Conservation (phyloP, 2,329 filamentous ascomycete species). For the Cytospora mali region DNA sequence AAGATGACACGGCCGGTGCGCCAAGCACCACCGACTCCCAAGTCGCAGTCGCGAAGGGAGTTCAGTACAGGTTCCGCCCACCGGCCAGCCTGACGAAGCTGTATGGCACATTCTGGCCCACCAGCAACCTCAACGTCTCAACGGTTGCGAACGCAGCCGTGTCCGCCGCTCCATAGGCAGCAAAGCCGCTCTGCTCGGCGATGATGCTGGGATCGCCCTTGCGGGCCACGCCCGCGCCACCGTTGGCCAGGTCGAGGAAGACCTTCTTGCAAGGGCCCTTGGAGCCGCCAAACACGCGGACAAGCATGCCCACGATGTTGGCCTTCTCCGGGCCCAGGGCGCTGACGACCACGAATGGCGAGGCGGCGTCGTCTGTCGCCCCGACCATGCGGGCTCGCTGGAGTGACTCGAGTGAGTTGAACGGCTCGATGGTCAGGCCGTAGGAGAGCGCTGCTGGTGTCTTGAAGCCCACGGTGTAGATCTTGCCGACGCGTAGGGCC, state of each 20-base stretch:
- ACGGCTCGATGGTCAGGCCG: slow-evolving; percentile 74
- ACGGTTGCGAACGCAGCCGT: slow-evolving; percentile 84
- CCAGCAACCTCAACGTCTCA: slow-evolving; percentile 74
- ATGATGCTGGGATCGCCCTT: slow-evolving; percentile 70
- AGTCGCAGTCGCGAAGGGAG: not conserved
- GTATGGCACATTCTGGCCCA: slow-evolving; percentile 85
- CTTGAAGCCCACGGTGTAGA: slow-evolving; percentile 84
- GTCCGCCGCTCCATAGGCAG: slow-evolving; percentile 77
- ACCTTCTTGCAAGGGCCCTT: slow-evolving; percentile 57
- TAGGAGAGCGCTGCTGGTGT: slow-evolving; percentile 62
- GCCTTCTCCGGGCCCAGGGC: slow-evolving; percentile 79
- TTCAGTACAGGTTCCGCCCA: slow-evolving; percentile 52
- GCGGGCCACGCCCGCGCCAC: slow-evolving; percentile 55
- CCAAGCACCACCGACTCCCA: not conserved
- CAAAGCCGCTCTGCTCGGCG: slow-evolving; percentile 75
- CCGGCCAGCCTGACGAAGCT: slow-evolving; percentile 80
- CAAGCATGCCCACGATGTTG: slow-evolving; percentile 73
- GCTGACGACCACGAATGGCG: slow-evolving; percentile 81
- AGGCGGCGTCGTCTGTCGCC: slow-evolving; percentile 45
- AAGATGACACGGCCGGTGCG: not conserved
- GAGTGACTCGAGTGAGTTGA: slow-evolving; percentile 71
- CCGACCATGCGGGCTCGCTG: slow-evolving; percentile 54
- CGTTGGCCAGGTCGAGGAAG: slow-evolving; percentile 77
- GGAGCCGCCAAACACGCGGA: slow-evolving; percentile 69
- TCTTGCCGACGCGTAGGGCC: slow-evolving; percentile 73